Percentiles rank a stretch among this genome's conserved stretches.
These are phyloP conservation scores for Acanthamoeba lenticulata DNA, from an alignment of 208 protist genomes.

Conservation along the genomic window DNA sequence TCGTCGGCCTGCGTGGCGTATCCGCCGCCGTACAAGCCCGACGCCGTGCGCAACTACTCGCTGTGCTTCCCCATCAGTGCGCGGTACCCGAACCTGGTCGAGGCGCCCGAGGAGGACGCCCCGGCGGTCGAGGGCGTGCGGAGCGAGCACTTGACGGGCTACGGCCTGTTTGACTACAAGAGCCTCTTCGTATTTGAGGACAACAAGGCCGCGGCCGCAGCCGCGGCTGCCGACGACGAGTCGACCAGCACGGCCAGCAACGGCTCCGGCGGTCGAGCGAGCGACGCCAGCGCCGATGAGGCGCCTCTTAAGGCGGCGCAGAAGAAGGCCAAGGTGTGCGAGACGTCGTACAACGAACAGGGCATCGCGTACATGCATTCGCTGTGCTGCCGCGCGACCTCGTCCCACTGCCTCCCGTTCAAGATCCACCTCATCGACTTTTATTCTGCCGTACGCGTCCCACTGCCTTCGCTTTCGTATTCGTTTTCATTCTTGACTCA, in stretches of 20 bases:
- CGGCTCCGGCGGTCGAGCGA: background rate
- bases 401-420: conserved; percentile 74
- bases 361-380: conserved; percentile 70
- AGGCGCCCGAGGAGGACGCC: background rate
- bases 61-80: background rate
- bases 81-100: background rate
- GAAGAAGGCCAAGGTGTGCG: background rate
- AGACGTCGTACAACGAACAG: conserved; percentile 60
- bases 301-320: background rate
- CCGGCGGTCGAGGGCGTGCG: background rate
- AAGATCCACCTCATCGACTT: conserved; percentile 74
- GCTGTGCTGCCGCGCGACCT: conserved; percentile 67
- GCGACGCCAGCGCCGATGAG: background rate
- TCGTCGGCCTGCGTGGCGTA: background rate
- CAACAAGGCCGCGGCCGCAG: background rate
- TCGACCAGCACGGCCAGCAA: background rate
- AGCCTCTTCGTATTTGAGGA: conserved; percentile 19
- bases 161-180: conserved; percentile 31
- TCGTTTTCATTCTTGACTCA: background rate
- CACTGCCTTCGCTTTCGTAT: too few relatives aligned
- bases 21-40: background rate
- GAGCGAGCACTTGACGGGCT: background rate
- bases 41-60: background rate
- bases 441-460: conserved; percentile 35
- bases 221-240: background rate